Base-by-base conservation (phyloP, 345 rosid species). In the Brassica rapa region DNA sequence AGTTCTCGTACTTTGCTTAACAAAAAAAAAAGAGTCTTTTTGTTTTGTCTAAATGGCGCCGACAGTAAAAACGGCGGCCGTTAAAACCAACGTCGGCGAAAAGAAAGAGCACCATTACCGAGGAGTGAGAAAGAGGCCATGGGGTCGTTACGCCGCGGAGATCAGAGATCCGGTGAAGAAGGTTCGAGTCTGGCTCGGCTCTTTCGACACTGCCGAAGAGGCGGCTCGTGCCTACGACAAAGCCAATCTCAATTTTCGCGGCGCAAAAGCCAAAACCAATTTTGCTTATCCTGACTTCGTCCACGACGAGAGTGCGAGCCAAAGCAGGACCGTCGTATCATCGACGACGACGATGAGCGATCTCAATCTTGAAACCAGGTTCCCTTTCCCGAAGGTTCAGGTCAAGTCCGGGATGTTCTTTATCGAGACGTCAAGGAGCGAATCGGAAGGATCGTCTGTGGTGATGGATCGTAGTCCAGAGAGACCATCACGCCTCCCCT, bases 61-160 rank as follows among this genome's bases (percentile, higher is more conserved):
- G 55, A 81, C 75, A 14, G 88, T 74, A 24, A 85, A 81, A 73
- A 25, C 80, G 15, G 83, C 77, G 61, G 75, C 84, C 16, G 77
- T 49, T 21, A 86, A 81, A 64, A 12, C 33, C 14, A 71, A 37
- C 85, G 79, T 77, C 53, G 75, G 76, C 46, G 29, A 63, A 35
- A 7, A 7, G 51, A 71, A 71, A 21, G 35, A 71, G 86, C 72
- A 83, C 59, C 93, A 82, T 82, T 91, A 83, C 75, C 81, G 96
- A 75, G 94, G 98, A 5, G 98, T 93, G n/a, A 86, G 98, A 59
- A 91, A 85, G 94, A 83, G 98, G 74, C 96, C 93, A 11, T 89
- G 94, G 96, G 98, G 98, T 0, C 83, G 94, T 43, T 93, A 89
- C 85, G 93, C 94, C 0, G 96, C 91, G 11, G 98, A 93, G 86